Conservation (phyloP, 495 filamentous ascomycete genomes). For the Symbiotaphrina buchneri region DNA sequence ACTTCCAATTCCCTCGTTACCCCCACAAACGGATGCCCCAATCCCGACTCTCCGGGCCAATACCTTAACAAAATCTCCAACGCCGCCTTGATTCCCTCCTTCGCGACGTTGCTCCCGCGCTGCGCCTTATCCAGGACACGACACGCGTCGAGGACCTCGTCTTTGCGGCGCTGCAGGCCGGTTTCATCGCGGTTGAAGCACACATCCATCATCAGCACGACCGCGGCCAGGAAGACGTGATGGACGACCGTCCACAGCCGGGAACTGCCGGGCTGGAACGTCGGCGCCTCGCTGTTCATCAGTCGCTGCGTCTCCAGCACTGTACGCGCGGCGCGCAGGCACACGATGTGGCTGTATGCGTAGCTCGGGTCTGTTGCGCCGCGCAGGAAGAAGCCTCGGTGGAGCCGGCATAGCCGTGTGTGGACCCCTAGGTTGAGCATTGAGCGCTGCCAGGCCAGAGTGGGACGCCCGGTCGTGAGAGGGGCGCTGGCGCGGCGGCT, state of each 20-base stretch:
- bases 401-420: background rate
- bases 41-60: no score
- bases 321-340: background rate
- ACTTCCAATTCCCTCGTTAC: background rate
- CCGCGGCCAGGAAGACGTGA: background rate
- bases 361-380: background rate
- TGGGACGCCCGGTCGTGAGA: background rate
- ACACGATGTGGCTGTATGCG: background rate
- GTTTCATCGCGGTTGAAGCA: background rate
- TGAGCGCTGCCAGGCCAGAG: background rate
- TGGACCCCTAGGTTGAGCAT: background rate
- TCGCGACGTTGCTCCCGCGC: background rate
- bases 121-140: background rate
- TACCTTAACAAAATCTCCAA: background rate
- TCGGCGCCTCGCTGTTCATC: background rate
- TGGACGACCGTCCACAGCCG: background rate
- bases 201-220: background rate
- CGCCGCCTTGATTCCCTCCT: background rate
- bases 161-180: background rate
- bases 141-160: background rate
- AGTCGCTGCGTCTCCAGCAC: background rate
- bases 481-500: background rate
- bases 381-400: background rate
- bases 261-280: background rate
- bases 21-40: no score